phyloP scores from a whole-genome alignment of 345 rosid genomes.

The Excoecaria agallocha region DNA sequence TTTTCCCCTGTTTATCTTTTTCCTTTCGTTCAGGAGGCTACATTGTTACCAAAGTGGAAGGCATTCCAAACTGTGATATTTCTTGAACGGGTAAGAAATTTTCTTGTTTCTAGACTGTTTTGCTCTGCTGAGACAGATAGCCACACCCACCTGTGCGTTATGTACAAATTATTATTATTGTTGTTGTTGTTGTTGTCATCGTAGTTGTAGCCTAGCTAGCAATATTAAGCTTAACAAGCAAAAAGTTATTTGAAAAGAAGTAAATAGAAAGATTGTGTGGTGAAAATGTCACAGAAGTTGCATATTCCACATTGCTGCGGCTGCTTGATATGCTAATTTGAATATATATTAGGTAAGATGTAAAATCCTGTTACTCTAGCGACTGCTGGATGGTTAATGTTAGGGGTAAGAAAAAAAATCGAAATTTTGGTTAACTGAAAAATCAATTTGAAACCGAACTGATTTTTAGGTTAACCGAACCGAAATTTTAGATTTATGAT shows the following conservation, averaged over 20 bases:
- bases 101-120: conserved; percentile 1
- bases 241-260: neutral
- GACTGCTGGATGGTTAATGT: neutral
- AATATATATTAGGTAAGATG: neutral
- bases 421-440: too few species aligned
- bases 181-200: too few species aligned
- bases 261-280: neutral
- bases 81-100: conserved; percentile 67
- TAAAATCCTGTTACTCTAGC: neutral
- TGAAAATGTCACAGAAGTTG: neutral
- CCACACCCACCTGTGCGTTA: neutral
- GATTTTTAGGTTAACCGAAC: too few species aligned
- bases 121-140: neutral
- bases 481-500: too few species aligned
- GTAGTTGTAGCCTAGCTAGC: too few species aligned
- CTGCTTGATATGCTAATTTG: neutral
- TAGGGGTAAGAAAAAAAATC: too few species aligned
- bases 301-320: neutral
- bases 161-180: neutral
- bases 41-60: conserved; percentile 76
- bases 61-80: conserved; percentile 84
- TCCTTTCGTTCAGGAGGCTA: conserved; percentile 54
- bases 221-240: neutral
- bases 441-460: too few species aligned
- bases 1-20: neutral